Conservation (phyloP, 192 early-diverging fungal genomes). For the Spinellus fusiger region DNA sequence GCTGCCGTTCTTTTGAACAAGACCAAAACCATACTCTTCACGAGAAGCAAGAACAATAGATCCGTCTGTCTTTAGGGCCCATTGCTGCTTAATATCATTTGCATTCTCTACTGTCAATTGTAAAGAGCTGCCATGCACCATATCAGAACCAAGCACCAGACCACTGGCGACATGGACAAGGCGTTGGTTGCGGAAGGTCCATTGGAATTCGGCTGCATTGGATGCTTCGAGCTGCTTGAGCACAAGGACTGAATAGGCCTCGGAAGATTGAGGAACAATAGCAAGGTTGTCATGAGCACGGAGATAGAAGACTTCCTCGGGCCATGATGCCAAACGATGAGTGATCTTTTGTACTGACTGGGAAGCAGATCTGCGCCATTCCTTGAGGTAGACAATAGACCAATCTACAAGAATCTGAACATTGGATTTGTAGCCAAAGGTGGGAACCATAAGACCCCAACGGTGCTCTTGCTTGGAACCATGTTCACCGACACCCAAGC, state of each 20-base stretch:
- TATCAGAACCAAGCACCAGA: conserved; percentile 13
- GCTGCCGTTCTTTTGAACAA: conserved; percentile 4
- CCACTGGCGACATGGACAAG: conserved; percentile 23
- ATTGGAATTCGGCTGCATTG: conserved; percentile 8
- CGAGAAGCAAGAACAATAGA: conserved; percentile 12
- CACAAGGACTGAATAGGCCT: conserved; percentile 7
- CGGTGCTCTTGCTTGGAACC: conserved; percentile 11
- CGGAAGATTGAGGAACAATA: conserved; percentile 9
- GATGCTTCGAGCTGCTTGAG: conserved; percentile 4
- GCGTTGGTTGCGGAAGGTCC: conserved; percentile 17
- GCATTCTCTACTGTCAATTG: conserved; percentile 3
- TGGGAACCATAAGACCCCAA: conserved; percentile 27
- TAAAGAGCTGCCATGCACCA: conserved; percentile 12
- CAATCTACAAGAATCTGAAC: conserved; percentile 15
- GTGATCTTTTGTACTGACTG: background rate
- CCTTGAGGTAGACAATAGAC: conserved; percentile 13
- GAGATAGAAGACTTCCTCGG: conserved; percentile 18
- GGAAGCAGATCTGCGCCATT: conserved; percentile 10
- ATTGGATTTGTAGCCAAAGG: conserved; percentile 6
- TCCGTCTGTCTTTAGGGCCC: conserved; percentile 22
- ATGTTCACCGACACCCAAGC: background rate
- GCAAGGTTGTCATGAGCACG: conserved; percentile 8
- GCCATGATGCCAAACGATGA: conserved; percentile 15
- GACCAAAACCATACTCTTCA: conserved; percentile 4
- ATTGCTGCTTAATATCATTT: conserved; percentile 4